Evolutionary conservation across 495 filamentous ascomycete genomes (phyloP).

Genomic region (Penicillium egyptiacum): DNA sequence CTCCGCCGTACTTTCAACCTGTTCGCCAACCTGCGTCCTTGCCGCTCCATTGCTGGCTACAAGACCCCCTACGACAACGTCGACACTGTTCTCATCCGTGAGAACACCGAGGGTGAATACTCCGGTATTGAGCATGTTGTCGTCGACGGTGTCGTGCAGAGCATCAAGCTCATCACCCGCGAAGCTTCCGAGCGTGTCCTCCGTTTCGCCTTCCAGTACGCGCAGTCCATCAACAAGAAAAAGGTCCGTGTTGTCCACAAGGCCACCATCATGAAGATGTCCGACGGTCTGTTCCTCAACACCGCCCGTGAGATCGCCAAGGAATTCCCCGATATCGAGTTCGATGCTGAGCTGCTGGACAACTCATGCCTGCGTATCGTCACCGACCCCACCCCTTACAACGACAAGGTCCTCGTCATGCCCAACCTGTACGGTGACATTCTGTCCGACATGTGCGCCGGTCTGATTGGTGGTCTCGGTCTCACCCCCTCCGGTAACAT

Average conservation of each 20-base stretch:
- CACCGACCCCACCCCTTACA: conserved; percentile 90
- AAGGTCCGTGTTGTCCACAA: conserved; percentile 99
- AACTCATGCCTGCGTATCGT: conserved; percentile 99
- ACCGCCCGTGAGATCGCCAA: conserved; percentile 80
- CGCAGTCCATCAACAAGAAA: conserved; percentile 82
- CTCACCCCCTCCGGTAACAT: conserved; percentile 98
- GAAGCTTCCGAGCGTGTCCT: conserved; percentile 93
- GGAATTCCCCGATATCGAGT: conserved; percentile 91
- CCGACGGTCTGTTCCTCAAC: conserved; percentile 93
- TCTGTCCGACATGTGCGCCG: conserved; percentile 98
- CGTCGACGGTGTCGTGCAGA: conserved; percentile 96
- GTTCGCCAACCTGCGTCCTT: conserved; percentile 97
- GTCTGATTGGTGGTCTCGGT: conserved; percentile 95
- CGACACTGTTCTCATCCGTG: conserved; percentile 95
- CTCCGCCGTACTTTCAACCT: conserved; percentile 99
- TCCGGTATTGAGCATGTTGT: conserved; percentile 99
- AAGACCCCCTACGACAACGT: conserved; percentile 99
- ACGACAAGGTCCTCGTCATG: conserved; percentile 99
- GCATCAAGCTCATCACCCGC: conserved; percentile 96
- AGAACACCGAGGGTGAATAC: conserved; percentile 99
- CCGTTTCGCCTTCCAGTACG: conserved; percentile 96
- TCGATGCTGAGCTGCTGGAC: conserved; percentile 95
- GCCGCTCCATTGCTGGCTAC: conserved; percentile 92
- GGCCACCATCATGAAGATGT: conserved; percentile 99
- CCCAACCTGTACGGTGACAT: conserved; percentile 99